phyloP scores from a whole-genome alignment of 139 green algal species.

The Gonium pectorale region DNA sequence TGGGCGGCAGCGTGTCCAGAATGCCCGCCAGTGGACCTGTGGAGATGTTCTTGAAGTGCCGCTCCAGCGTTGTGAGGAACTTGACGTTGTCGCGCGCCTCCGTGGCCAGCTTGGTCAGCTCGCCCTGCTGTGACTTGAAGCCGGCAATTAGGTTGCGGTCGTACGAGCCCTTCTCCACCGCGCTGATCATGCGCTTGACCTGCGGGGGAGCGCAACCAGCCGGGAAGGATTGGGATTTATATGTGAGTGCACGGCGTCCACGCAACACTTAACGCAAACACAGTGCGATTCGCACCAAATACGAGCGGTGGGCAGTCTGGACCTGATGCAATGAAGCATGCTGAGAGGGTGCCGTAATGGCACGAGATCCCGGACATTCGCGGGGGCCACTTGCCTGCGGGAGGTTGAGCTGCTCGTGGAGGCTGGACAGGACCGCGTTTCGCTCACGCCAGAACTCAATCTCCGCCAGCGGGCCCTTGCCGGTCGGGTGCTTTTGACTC shows the following conservation, averaged over 20 bases:
- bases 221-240: no score
- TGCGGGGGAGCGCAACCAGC: no score
- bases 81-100: slow-evolving; percentile 94
- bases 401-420: slow-evolving; percentile 91
- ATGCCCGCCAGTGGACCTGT: slow-evolving; percentile 73
- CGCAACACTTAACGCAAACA: no score
- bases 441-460: slow-evolving; percentile 91
- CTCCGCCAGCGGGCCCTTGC: slow-evolving; percentile 84
- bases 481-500: slow-evolving; percentile 66
- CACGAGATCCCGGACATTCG: no score
- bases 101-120: slow-evolving; percentile 80
- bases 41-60: slow-evolving; percentile 88
- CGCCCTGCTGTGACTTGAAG: slow-evolving; percentile 75
- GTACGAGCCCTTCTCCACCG: slow-evolving; percentile 70
- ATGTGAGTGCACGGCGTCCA: no score
- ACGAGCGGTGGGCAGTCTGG: no score
- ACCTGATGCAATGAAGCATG: no score
- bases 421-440: slow-evolving; percentile 74
- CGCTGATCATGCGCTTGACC: slow-evolving; percentile 66
- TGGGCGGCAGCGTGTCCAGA: slow-evolving; percentile 82
- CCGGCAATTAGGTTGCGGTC: slow-evolving; percentile 80
- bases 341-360: no score
- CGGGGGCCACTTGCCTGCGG: no score
- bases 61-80: slow-evolving; percentile 93
- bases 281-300: no score